Evolutionary conservation across 169 alveolate genomes (phyloP).

Genomic region (Eimeria acervulina): DNA sequence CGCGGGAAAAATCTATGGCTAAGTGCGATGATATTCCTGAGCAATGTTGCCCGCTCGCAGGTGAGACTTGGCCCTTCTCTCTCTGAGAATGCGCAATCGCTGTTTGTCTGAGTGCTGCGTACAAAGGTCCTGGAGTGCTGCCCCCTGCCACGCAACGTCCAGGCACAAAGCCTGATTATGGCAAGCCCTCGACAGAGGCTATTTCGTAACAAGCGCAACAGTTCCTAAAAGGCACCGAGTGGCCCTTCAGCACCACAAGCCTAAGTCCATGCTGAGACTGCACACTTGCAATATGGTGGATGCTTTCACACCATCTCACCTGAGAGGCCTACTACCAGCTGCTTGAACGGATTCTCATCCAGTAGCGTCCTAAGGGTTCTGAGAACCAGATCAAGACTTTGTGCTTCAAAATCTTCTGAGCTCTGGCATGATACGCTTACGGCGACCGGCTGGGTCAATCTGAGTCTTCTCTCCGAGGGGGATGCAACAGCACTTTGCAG

Average conservation of each 20-base stretch:
- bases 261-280: not conserved
- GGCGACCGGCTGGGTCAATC: conserved; percentile 42
- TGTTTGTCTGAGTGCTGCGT: conserved; percentile 79
- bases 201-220: not conserved
- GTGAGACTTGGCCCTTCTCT: not conserved
- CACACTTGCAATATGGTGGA: not conserved
- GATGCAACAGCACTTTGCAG: conserved; percentile 8
- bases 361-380: conserved; percentile 32
- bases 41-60: not conserved
- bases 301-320: conserved; percentile 27
- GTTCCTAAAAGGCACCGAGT: too few species aligned
- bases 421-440: conserved; percentile 65
- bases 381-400: conserved; percentile 71
- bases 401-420: conserved; percentile 68
- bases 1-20: conserved; percentile 77
- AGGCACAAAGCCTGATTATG: not conserved
- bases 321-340: conserved; percentile 67
- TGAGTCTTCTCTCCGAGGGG: conserved; percentile 53
- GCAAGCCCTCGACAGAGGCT: not conserved
- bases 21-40: not conserved
- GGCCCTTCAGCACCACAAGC: not conserved
- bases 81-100: conserved; percentile 20
- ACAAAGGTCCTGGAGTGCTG: conserved; percentile 77
- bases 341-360: conserved; percentile 62
- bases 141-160: conserved; percentile 62